Evolutionary conservation across 140 eudicot genomes (phyloP).

Genomic region (Anethum foeniculum): DNA sequence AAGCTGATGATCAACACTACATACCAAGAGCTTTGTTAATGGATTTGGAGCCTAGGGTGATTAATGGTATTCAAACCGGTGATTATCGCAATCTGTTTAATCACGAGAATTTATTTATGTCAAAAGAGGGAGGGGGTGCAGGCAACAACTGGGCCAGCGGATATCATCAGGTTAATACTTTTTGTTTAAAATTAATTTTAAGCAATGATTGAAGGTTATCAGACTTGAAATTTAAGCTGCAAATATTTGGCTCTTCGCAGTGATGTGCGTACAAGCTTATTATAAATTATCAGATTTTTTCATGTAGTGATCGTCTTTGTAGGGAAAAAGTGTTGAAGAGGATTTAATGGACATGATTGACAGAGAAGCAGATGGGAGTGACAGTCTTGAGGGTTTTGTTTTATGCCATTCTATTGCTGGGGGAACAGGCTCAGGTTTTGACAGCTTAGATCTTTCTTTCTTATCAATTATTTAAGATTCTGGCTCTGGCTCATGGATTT

Average conservation of each 20-base stretch:
- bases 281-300: too few relatives aligned
- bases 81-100: slow-evolving; percentile 93
- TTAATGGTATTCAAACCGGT: slow-evolving; percentile 87
- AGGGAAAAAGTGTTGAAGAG: slow-evolving; percentile 94
- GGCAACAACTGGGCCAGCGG: slow-evolving; percentile 99
- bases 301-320: neutral
- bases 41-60: slow-evolving; percentile 99
- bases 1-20: slow-evolving; percentile 99
- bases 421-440: slow-evolving; percentile 96
- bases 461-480: neutral
- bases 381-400: slow-evolving; percentile 98
- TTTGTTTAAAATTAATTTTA: neutral
- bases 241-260: neutral
- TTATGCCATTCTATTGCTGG: slow-evolving; percentile 98
- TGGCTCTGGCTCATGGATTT: neutral
- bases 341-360: slow-evolving; percentile 99
- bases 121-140: slow-evolving; percentile 97
- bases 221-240: too few relatives aligned
- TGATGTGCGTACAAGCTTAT: neutral
- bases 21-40: slow-evolving; percentile 89
- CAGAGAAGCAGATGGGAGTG: slow-evolving; percentile 99
- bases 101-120: slow-evolving; percentile 77
- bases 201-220: neutral
- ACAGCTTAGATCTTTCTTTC: neutral
- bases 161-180: slow-evolving; percentile 69